A percentile compares a stretch with the other conserved stretches of the same genome.
These are phyloP conservation scores for Gonium pectorale DNA, from an alignment of 139 green algal species.

Conservation along the genomic window DNA sequence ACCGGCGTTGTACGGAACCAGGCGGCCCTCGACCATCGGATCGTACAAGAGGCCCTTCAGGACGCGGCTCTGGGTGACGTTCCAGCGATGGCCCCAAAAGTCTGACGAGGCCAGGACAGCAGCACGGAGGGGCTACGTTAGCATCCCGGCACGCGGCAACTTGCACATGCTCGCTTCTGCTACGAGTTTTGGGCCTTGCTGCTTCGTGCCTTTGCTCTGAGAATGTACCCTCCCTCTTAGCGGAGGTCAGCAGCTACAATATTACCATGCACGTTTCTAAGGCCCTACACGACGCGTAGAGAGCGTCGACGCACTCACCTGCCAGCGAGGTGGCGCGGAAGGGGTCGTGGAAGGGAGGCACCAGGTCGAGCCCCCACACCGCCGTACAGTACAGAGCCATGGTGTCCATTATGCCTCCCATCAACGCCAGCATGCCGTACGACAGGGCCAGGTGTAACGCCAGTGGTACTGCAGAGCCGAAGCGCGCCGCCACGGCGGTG, in stretches of 20 bases:
- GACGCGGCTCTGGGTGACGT: slow-evolving; percentile 59
- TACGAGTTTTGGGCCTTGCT: too few species aligned
- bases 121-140: too few species aligned
- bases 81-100: slow-evolving; percentile 72
- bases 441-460: slow-evolving; percentile 15
- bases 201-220: too few species aligned
- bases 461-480: not conserved
- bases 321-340: slow-evolving; percentile 28
- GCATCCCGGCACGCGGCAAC: too few species aligned
- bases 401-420: slow-evolving; percentile 36
- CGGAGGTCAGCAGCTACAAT: too few species aligned
- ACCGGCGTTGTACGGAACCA: not conserved
- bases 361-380: slow-evolving; percentile 16
- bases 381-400: not conserved
- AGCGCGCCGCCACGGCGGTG: not conserved
- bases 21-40: slow-evolving; percentile 55
- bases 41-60: slow-evolving; percentile 69
- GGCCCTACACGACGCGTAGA: not conserved
- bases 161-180: too few species aligned
- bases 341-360: slow-evolving; percentile 25
- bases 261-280: too few species aligned
- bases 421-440: slow-evolving; percentile 26
- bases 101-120: too few species aligned
- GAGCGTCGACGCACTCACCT: slow-evolving; percentile 10
- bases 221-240: too few species aligned